Evolutionary conservation across 2,329 filamentous ascomycete genomes (phyloP).

Genomic region (Clonostachys chloroleuca): DNA sequence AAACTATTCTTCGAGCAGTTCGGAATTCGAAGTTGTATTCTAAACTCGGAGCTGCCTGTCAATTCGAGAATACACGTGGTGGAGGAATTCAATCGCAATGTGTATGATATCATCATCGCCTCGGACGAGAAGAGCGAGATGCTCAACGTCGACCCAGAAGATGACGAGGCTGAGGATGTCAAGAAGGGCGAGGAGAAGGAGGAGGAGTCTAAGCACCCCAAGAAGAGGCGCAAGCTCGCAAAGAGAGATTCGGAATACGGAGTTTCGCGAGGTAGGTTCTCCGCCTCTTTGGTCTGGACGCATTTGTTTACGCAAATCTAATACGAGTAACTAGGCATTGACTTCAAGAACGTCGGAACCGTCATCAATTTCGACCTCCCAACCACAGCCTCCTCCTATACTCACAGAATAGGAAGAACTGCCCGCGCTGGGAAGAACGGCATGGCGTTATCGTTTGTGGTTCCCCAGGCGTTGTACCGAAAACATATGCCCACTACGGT

Average conservation of each 20-base stretch:
- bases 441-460: constrained; percentile 93
- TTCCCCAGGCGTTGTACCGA: constrained; percentile 75
- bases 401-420: constrained; percentile 93
- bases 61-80: constrained; percentile 93
- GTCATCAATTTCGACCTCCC: constrained; percentile 98
- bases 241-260: constrained; percentile 83
- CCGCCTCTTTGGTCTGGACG: background rate
- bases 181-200: constrained; percentile 14
- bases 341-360: constrained; percentile 92
- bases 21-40: constrained; percentile 84
- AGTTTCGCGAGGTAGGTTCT: constrained; percentile 68
- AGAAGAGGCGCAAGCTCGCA: constrained; percentile 61
- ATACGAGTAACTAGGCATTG: constrained; percentile 47
- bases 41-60: constrained; percentile 92
- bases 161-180: constrained; percentile 22
- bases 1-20: constrained; percentile 98
- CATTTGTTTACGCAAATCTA: too few relatives aligned
- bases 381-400: constrained; percentile 83
- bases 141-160: constrained; percentile 38
- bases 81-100: constrained; percentile 92
- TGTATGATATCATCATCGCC: constrained; percentile 98
- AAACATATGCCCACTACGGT: constrained; percentile 88
- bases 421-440: constrained; percentile 87
- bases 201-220: constrained; percentile 13
- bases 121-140: constrained; percentile 82